These are phyloP conservation scores for Hypoxylon trugodes DNA, from an alignment of 495 filamentous ascomycete species.

Conservation along the genomic window DNA sequence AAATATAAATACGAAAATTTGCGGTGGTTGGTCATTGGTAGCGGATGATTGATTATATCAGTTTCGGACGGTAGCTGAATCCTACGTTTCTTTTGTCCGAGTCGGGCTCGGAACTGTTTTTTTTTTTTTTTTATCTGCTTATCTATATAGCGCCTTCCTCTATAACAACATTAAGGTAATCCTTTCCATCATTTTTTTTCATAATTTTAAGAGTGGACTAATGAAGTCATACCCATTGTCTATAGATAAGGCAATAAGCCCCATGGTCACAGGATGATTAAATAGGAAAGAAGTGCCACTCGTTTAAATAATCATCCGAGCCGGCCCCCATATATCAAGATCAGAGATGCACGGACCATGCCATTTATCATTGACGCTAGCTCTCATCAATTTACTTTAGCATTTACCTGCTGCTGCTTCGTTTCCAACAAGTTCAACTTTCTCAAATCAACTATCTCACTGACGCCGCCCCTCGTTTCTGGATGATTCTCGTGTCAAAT, in stretches of 20 bases:
- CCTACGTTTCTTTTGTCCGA: too few species aligned
- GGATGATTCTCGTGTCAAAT: not conserved
- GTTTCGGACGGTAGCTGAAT: too few species aligned
- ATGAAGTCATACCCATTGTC: not conserved
- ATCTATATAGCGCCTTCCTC: too few species aligned
- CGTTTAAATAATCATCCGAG: constrained; percentile 33
- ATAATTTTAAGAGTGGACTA: not conserved
- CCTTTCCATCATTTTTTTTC: too few species aligned
- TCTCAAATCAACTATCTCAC: constrained; percentile 1
- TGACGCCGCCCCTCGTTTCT: not conserved
- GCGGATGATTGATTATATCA: too few species aligned
- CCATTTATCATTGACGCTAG: not conserved
- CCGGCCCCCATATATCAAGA: not conserved
- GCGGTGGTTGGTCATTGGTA: too few species aligned
- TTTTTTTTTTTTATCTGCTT: too few species aligned
- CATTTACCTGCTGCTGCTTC: constrained; percentile 5
- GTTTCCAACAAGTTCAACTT: constrained; percentile 24
- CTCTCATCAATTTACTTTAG: constrained; percentile 19
- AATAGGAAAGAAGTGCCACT: constrained; percentile 15
- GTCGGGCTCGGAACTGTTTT: too few species aligned
- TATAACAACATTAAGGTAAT: too few species aligned
- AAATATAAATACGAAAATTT: too few species aligned
- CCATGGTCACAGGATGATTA: not conserved
- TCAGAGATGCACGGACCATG: constrained; percentile 26
- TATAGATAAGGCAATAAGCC: not conserved